phyloP scores from a whole-genome alignment of 148 eudicot species.

The Polygonum maritimum region DNA sequence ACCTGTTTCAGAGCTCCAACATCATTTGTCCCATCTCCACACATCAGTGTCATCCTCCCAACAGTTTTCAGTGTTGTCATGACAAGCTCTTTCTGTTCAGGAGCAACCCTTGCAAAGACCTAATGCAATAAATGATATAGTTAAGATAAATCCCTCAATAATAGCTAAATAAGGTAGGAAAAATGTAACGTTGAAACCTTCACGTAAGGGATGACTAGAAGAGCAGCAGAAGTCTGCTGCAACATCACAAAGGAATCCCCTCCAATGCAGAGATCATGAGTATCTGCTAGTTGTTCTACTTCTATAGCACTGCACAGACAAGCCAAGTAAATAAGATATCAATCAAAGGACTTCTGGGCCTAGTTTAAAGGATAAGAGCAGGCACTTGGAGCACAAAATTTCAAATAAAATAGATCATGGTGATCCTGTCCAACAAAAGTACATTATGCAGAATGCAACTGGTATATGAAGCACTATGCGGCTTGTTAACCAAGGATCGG shows the following conservation, averaged over 20 bases:
- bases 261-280: constrained; percentile 77
- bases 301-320: constrained; percentile 49
- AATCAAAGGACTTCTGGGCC: background rate
- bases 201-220: constrained; percentile 78
- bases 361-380: background rate
- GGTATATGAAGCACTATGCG: background rate
- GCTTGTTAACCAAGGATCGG: background rate
- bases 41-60: constrained; percentile 89
- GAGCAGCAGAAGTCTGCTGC: constrained; percentile 64
- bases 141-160: background rate
- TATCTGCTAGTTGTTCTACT: constrained; percentile 65
- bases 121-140: constrained; percentile 15
- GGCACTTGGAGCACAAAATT: background rate
- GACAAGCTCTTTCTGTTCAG: constrained; percentile 95
- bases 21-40: constrained; percentile 98
- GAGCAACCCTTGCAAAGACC: constrained; percentile 99
- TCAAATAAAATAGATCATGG: background rate
- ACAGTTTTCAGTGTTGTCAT: constrained; percentile 82
- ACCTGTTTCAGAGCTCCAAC: constrained; percentile 99
- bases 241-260: constrained; percentile 93
- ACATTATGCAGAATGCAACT: background rate
- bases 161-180: background rate
- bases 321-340: background rate
- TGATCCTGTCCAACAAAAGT: background rate
- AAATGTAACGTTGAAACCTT: constrained; percentile 40